Evolutionary conservation across 208 protist species (phyloP).

Genomic region (Wallacemonas sp.): DNA sequence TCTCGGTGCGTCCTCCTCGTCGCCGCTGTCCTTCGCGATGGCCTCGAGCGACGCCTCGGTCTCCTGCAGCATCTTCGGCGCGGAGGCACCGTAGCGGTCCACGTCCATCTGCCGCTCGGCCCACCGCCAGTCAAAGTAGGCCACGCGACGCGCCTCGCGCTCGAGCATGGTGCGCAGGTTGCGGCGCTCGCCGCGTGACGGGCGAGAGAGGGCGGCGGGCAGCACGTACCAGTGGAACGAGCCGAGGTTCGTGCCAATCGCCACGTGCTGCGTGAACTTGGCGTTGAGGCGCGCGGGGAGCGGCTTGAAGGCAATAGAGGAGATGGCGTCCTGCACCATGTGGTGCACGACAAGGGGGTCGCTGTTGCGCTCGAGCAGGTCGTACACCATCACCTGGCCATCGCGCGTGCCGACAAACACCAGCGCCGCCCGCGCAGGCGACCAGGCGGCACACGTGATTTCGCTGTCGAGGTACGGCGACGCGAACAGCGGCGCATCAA

Average conservation of each 20-base stretch:
- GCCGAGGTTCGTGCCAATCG: slow-evolving; percentile 84
- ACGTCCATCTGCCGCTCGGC: slow-evolving; percentile 71
- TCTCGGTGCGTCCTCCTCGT: not conserved
- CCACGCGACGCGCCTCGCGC: slow-evolving; percentile 84
- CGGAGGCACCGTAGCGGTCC: slow-evolving; percentile 71
- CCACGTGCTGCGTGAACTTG: slow-evolving; percentile 79
- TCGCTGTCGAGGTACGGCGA: slow-evolving; percentile 52
- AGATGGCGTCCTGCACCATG: slow-evolving; percentile 91
- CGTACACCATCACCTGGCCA: slow-evolving; percentile 90
- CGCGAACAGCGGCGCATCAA: slow-evolving; percentile 73
- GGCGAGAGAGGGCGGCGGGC: slow-evolving; percentile 76
- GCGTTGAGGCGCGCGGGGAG: slow-evolving; percentile 36
- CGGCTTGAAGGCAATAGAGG: slow-evolving; percentile 86
- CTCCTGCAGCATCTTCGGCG: slow-evolving; percentile 41
- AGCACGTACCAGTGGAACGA: slow-evolving; percentile 90
- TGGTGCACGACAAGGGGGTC: slow-evolving; percentile 86
- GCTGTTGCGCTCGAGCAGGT: slow-evolving; percentile 90
- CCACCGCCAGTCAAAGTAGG: slow-evolving; percentile 89
- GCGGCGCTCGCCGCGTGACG: slow-evolving; percentile 75
- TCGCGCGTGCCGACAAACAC: slow-evolving; percentile 80
- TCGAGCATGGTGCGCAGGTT: slow-evolving; percentile 85
- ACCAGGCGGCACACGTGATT: slow-evolving; percentile 87
- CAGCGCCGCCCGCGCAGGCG: slow-evolving; percentile 74
- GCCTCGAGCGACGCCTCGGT: not conserved
- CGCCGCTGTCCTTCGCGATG: not conserved